Evolutionary conservation across 148 eudicot genomes (phyloP), one percentile per base, ranked within the genome.

Genomic region (Rhododendron griersonianum): DNA sequence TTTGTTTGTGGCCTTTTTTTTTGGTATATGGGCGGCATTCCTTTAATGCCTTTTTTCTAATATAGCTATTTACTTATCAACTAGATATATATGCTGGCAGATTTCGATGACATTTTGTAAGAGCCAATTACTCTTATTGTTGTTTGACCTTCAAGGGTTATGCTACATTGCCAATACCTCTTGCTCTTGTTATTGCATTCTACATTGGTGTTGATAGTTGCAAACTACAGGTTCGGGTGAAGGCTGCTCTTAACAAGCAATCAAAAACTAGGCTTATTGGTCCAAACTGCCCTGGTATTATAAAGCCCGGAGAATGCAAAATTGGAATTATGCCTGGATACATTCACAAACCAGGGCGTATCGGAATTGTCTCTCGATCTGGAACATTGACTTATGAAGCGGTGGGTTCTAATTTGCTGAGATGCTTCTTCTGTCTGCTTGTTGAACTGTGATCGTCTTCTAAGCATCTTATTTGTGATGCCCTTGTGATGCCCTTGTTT

Each of bases 361-460:
- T 97, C 11, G 98, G 99, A 85, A 97, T 97, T 91, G 99, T 97
- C 83, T 97, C 99, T 81, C 93, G 99, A 85, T 97, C 99, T 84
- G 99, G 99, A 74, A 97, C 99, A 87, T 85, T 97, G 94, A 97
- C 99, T 44, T 97, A 97, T 92, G 99, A 97, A 93, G 99, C 99
- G 86, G 98, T 97, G 87, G 90, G 98, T 80, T 87, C 47, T 45
- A 13, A 71, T 85, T 87, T 55, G 2, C 30, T 2, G 63, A 33
- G 41, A n/a, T 67, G 39, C 53, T 51, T 81, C 23, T 30, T 14
- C 44, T 35, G 23, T 74, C 21, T 84, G 39, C 75, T 48, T 71
- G 77, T 13, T 10, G 30, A 44, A 41, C 48, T 45, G 21, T 47
- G 25, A 21, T 69, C 2, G 5, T 69, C 39, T 37, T 84, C 11